These are phyloP conservation scores for Moringa oleifera DNA, from an alignment of 345 rosid genomes.

Conservation along the genomic window DNA sequence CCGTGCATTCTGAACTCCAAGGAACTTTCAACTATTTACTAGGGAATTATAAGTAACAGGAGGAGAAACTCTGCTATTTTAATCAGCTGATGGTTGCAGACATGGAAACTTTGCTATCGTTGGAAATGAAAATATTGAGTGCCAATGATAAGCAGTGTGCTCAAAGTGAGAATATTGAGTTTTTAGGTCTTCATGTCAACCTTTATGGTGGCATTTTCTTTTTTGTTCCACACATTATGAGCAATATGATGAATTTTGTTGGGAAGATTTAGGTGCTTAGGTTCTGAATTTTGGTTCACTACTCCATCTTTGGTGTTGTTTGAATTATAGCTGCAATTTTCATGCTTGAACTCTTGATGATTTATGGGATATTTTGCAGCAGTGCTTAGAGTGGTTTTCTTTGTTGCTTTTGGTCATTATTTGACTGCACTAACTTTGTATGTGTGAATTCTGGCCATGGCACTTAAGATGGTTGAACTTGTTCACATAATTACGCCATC, in stretches of 20 bases:
- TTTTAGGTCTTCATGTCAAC: neutral
- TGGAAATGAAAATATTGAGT: slow-evolving; percentile 13
- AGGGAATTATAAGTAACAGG: neutral
- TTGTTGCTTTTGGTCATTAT: neutral
- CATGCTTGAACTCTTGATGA: no score
- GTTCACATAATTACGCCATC: no score
- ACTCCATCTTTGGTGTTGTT: neutral
- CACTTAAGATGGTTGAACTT: no score
- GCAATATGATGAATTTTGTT: neutral
- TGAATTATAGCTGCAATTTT: no score
- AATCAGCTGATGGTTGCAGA: slow-evolving; percentile 2
- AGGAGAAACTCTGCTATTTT: slow-evolving; percentile 10
- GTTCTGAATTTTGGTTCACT: neutral
- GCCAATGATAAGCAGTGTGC: slow-evolving; percentile 9
- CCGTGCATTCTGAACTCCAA: neutral
- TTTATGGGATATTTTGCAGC: no score
- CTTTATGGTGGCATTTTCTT: neutral
- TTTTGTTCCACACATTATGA: neutral
- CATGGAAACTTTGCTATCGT: neutral
- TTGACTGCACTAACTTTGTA: neutral
- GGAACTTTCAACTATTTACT: neutral
- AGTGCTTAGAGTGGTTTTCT: no score
- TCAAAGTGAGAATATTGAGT: slow-evolving; percentile 16
- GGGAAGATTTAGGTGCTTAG: neutral
- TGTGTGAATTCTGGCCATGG: no score